Percentiles rank a stretch among this genome's conserved stretches.
Conservation (phyloP, 106 monocot species). For the Posidonia australis region DNA sequence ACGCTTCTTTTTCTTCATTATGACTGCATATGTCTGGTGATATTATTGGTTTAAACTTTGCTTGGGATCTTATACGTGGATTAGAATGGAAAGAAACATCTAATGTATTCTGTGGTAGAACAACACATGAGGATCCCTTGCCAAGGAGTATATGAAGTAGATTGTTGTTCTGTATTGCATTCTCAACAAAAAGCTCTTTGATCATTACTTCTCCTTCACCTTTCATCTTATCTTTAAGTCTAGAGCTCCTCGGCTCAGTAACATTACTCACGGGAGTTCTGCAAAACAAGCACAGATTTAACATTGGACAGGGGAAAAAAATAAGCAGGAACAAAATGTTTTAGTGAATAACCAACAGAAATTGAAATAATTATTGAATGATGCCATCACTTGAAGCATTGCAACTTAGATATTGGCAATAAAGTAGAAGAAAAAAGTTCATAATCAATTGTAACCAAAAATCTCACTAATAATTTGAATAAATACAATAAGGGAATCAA, state of each 20-base stretch:
- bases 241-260: constrained; percentile 60
- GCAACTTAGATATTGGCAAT: too few species aligned
- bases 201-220: constrained; percentile 85
- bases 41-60: constrained; percentile 53
- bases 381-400: too few species aligned
- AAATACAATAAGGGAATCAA: too few species aligned
- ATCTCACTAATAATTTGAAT: too few species aligned
- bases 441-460: too few species aligned
- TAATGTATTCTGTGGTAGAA: constrained; percentile 40
- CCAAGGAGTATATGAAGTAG: constrained; percentile 34
- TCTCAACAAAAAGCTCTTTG: constrained; percentile 61
- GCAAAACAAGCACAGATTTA: neutral
- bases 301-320: neutral
- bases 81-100: constrained; percentile 23
- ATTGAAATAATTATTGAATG: too few species aligned
- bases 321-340: neutral
- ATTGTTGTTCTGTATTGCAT: constrained; percentile 44
- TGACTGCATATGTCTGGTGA: constrained; percentile 46
- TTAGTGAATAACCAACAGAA: neutral
- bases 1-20: constrained; percentile 38
- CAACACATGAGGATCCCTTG: constrained; percentile 49
- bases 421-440: too few species aligned
- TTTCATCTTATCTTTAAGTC: constrained; percentile 78
- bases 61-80: constrained; percentile 21
- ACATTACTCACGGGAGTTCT: constrained; percentile 31